These are phyloP conservation scores for Colletotrichum sp. DNA, from an alignment of 2,329 filamentous ascomycete species.

Conservation along the genomic window DNA sequence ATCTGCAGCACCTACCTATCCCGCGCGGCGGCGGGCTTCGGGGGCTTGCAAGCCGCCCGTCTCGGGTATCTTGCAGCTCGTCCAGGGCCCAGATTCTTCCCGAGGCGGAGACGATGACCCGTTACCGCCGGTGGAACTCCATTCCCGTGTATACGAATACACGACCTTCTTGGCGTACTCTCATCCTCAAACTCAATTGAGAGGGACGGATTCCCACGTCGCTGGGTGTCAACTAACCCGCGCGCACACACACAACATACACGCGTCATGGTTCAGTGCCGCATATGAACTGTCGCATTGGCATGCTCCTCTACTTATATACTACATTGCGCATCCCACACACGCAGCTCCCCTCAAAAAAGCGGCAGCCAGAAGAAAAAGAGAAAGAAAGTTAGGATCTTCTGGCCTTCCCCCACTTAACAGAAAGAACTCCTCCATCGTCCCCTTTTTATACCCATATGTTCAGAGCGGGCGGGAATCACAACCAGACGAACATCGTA, in stretches of 20 bases:
- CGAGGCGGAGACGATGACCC: background rate
- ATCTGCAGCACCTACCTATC: background rate
- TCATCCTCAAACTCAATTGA: background rate
- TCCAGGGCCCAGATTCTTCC: background rate
- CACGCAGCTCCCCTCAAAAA: background rate
- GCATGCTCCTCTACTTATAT: conserved; percentile 18
- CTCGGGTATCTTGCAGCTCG: background rate
- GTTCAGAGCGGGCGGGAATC: background rate
- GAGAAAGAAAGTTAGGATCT: background rate
- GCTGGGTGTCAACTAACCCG: background rate
- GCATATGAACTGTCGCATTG: background rate
- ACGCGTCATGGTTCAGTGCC: background rate
- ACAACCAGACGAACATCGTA: conserved; percentile 5
- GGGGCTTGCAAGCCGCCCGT: background rate
- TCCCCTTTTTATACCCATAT: background rate
- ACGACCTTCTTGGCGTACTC: background rate
- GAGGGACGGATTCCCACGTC: fast-evolving
- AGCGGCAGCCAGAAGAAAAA: background rate
- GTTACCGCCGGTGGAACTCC: background rate
- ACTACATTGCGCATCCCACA: background rate
- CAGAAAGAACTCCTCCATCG: background rate
- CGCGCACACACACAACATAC: background rate
- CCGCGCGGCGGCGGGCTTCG: background rate
- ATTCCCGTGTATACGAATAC: background rate
- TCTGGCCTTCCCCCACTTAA: background rate